These are phyloP conservation scores for Coccomyxa sp. DNA, from an alignment of 139 green algal species.

Conservation along the genomic window DNA sequence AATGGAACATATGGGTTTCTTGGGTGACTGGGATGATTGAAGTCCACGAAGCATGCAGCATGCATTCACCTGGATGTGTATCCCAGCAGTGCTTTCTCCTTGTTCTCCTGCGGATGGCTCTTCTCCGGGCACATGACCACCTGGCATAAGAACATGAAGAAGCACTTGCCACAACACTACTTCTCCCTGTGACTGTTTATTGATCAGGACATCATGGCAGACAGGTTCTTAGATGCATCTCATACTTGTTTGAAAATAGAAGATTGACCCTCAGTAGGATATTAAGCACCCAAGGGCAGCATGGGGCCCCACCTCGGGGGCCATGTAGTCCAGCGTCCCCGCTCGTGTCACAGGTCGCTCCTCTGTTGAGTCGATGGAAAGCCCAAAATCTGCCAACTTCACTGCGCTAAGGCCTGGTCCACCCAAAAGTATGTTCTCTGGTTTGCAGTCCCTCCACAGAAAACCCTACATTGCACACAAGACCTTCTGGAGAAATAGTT, in stretches of 20 bases:
- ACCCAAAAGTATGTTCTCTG: slow-evolving; percentile 76
- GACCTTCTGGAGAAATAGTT: not conserved
- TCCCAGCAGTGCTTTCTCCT: slow-evolving; percentile 56
- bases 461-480: not conserved
- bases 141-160: slow-evolving; percentile 11
- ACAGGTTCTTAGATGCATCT: no score
- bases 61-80: slow-evolving; percentile 37
- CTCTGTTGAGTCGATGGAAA: slow-evolving; percentile 44
- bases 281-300: not conserved
- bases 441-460: slow-evolving; percentile 12
- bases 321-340: slow-evolving; percentile 71
- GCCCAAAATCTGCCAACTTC: slow-evolving; percentile 63
- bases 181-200: no score
- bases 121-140: slow-evolving; percentile 53
- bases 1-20: slow-evolving; percentile 26
- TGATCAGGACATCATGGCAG: no score
- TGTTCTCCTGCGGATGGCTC: slow-evolving; percentile 69
- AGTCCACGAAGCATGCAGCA: no score
- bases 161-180: no score
- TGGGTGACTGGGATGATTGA: no score
- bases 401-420: slow-evolving; percentile 9
- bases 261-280: no score
- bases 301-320: slow-evolving; percentile 13
- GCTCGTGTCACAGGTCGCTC: slow-evolving; percentile 53
- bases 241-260: no score